phyloP scores from a whole-genome alignment of 768 basidiomycete species.

The Naganishia friedmannii region DNA sequence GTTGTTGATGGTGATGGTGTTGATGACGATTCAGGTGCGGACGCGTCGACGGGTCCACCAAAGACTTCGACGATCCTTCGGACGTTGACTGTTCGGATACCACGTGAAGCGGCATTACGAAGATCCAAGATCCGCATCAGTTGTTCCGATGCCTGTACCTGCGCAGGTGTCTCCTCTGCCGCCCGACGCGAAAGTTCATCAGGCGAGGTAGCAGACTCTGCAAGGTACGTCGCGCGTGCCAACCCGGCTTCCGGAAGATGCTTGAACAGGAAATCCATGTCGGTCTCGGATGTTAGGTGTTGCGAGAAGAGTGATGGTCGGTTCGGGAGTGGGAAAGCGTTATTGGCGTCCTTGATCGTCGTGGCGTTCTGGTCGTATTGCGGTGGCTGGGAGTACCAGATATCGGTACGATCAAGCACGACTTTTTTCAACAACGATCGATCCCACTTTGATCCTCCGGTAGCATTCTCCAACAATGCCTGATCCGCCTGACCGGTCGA shows the following conservation, averaged over 20 bases:
- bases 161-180: conserved; percentile 41
- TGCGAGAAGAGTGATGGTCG: conserved; percentile 37
- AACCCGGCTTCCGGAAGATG: conserved; percentile 62
- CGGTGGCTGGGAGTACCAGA: conserved; percentile 38
- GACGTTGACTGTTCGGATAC: conserved; percentile 84
- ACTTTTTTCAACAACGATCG: conserved; percentile 37
- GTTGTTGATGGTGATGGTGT: neutral
- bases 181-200: conserved; percentile 22
- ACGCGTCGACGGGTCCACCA: conserved; percentile 60
- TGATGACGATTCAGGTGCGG: neutral
- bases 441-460: conserved; percentile 32
- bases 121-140: conserved; percentile 75
- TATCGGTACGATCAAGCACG: conserved; percentile 38
- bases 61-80: conserved; percentile 74
- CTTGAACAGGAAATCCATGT: conserved; percentile 63
- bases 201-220: conserved; percentile 24
- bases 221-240: conserved; percentile 14
- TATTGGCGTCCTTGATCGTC: conserved; percentile 16
- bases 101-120: conserved; percentile 78
- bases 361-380: conserved; percentile 31
- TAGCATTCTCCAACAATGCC: conserved; percentile 19
- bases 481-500: conserved; percentile 20
- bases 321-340: conserved; percentile 5
- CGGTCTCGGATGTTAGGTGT: conserved; percentile 52
- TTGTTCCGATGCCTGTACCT: conserved; percentile 43